These are phyloP conservation scores for Fraxinus dipetala DNA, from an alignment of 305 asterid genomes.

Conservation along the genomic window DNA sequence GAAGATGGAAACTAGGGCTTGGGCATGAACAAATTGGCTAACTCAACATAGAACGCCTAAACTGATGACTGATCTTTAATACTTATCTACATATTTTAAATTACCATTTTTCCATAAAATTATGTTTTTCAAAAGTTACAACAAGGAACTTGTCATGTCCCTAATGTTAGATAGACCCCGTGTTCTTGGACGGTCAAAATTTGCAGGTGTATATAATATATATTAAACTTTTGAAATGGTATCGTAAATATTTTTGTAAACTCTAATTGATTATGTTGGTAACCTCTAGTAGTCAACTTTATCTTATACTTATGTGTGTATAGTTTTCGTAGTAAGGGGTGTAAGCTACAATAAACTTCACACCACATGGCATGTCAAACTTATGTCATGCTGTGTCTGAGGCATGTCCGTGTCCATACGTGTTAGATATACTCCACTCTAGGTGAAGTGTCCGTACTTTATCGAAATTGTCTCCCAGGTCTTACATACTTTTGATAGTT, in stretches of 20 bases:
- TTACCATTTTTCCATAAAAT: neutral
- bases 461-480: neutral
- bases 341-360: neutral
- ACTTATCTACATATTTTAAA: neutral
- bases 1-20: neutral
- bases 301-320: too few species aligned
- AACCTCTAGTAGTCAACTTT: too few species aligned
- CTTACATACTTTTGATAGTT: neutral
- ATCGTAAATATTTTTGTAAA: too few species aligned
- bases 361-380: neutral
- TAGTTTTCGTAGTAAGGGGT: too few species aligned
- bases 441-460: neutral
- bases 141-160: neutral
- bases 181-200: neutral
- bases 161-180: neutral
- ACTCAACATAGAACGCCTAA: neutral
- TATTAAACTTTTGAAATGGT: too few species aligned
- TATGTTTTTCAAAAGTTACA: neutral
- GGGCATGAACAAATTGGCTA: neutral
- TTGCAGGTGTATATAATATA: neutral
- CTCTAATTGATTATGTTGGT: too few species aligned
- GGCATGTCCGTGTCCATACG: neutral
- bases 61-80: neutral
- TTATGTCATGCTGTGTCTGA: neutral
- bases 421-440: neutral